These are phyloP conservation scores for Hapsidospora chrysogenum DNA, from an alignment of 495 filamentous ascomycete genomes.

Conservation along the genomic window DNA sequence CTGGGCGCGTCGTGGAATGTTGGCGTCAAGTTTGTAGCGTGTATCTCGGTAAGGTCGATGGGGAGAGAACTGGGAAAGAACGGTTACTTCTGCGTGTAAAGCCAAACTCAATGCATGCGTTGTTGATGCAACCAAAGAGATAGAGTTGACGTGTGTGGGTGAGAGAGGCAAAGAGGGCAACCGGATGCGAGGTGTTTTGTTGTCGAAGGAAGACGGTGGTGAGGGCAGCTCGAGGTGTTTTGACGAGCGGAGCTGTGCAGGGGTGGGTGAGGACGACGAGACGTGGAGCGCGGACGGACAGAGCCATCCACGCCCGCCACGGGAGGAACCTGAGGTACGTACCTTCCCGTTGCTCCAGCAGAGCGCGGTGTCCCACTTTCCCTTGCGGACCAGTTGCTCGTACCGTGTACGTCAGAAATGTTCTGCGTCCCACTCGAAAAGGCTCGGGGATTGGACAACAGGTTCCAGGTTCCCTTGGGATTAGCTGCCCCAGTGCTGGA, in stretches of 20 bases:
- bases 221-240: constrained; percentile 1
- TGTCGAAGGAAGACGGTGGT: constrained; percentile 2
- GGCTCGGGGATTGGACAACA: too few species aligned
- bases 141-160: background rate
- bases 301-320: too few species aligned
- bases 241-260: constrained; percentile 1
- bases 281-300: too few species aligned
- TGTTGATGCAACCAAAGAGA: background rate
- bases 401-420: too few species aligned
- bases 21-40: background rate
- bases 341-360: too few species aligned
- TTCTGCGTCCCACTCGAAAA: too few species aligned
- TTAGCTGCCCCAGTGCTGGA: too few species aligned
- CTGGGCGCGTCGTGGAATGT: background rate
- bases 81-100: background rate
- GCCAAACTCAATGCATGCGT: background rate
- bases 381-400: too few species aligned
- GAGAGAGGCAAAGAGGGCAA: background rate
- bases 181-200: constrained; percentile 1
- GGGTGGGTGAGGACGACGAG: too few species aligned
- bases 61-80: background rate
- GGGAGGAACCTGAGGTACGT: too few species aligned
- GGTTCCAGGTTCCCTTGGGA: too few species aligned
- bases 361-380: too few species aligned
- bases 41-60: background rate